Base-by-base conservation (phyloP, 306 rosid species). In the Casuarina equisetifolia region DNA sequence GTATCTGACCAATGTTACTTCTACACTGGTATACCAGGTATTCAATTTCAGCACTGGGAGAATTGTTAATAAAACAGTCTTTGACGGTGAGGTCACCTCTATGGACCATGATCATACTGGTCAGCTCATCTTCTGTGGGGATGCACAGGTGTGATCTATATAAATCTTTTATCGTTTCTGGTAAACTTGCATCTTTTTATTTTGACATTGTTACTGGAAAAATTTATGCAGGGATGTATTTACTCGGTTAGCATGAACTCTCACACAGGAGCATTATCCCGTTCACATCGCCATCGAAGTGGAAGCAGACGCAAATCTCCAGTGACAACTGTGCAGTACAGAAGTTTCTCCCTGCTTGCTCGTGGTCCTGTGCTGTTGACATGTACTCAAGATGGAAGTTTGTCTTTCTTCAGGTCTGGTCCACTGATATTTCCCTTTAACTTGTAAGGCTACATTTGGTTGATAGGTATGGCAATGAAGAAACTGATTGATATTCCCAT, bases 21-120 rank as follows among this genome's bases (percentile, higher is more conserved):
- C 55, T 75, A 6, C 43, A 63, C 76, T 78, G 50, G 50, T 86
- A 66, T 81, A 70, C 73, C 86, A 95, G 98, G 98, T 95, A 70
- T 86, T 90, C 82, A 95, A 95, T 88, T 95, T 91, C 90, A 95
- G 98, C 90, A 95, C 98, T 0, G 97, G 98, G 68, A 90, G 98
- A 91, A 74, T 84, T 74, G 84, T 95, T 81, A 89, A 89, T 85
- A 92, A 89, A 83, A 72, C 87, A 61, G 82, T 82, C 52, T 87
- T 92, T 79, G 97, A 88, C 76, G 76, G 95, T 82, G 95, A 87
- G 88, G 96, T 92, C 79, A 92, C 97, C 46, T 73, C 98, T 55
- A 89, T 95, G 98, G 98, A 93, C 80, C 89, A 88, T 66, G 95
- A 91, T 83, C 97, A 93, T 86, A 91, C 98, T 62, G 98, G 98